phyloP scores from a whole-genome alignment of 345 rosid genomes.

The Abelmoschus esculentus region DNA sequence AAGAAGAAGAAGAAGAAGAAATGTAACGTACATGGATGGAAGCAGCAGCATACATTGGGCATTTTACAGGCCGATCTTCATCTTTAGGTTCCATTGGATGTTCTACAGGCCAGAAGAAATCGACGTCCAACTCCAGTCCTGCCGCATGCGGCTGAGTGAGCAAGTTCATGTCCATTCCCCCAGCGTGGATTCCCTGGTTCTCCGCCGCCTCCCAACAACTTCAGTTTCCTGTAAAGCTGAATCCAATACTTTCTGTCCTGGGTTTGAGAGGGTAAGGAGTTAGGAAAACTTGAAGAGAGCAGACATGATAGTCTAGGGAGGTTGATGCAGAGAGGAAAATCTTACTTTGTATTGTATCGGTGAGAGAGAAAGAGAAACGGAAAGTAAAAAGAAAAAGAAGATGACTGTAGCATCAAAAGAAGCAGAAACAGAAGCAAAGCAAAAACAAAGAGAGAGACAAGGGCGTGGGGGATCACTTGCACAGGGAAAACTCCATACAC shows the following conservation, averaged over 20 bases:
- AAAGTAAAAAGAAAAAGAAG: slow-evolving; percentile 1
- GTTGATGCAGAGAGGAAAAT: slow-evolving; percentile 6
- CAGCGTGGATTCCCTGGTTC: neutral
- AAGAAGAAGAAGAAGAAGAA: neutral
- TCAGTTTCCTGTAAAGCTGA: slow-evolving; percentile 12
- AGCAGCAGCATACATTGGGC: slow-evolving; percentile 61
- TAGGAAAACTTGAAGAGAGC: slow-evolving; percentile 30
- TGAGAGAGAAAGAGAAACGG: neutral
- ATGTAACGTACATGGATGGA: slow-evolving; percentile 43
- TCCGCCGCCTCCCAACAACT: slow-evolving; percentile 10
- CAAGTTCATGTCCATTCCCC: slow-evolving; percentile 20
- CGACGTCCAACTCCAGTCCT: slow-evolving; percentile 40
- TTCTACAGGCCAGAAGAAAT: slow-evolving; percentile 68
- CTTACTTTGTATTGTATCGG: neutral
- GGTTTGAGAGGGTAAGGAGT: neutral
- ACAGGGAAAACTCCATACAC: neutral
- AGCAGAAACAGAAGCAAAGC: neutral
- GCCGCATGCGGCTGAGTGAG: slow-evolving; percentile 13
- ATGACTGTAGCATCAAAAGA: slow-evolving; percentile 11
- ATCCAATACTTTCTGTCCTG: too few relatives aligned
- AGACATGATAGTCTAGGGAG: slow-evolving; percentile 12
- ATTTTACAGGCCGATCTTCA: slow-evolving; percentile 84
- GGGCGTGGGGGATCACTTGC: neutral
- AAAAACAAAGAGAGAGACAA: neutral
- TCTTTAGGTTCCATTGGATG: slow-evolving; percentile 86